Evolutionary conservation across 768 basidiomycete species (phyloP).

Genomic region (Rhodotorula toruloides): DNA sequence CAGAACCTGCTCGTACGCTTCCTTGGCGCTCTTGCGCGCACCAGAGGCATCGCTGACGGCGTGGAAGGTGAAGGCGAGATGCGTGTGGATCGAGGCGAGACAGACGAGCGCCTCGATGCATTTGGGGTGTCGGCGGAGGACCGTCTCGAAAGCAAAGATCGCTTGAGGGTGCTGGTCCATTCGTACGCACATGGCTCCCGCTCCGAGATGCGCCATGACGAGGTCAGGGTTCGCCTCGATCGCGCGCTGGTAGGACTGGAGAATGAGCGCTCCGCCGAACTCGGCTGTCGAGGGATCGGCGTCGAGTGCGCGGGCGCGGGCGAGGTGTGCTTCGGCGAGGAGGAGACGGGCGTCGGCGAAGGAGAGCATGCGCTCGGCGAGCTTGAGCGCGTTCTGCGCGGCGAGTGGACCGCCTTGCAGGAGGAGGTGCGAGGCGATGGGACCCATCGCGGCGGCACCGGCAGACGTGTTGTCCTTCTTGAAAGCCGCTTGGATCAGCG

Average conservation of each 20-base stretch:
- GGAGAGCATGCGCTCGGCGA: constrained; percentile 89
- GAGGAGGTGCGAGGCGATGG: constrained; percentile 71
- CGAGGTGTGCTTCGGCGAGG: constrained; percentile 77
- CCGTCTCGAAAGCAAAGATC: constrained; percentile 73
- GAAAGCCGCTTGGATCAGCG: constrained; percentile 63
- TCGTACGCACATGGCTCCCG: constrained; percentile 79
- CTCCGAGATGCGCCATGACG: constrained; percentile 67
- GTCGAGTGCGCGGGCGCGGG: constrained; percentile 75
- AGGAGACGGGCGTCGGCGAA: constrained; percentile 82
- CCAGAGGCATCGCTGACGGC: constrained; percentile 64
- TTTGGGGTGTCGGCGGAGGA: constrained; percentile 55
- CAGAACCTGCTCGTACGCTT: constrained; percentile 69
- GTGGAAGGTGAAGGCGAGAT: constrained; percentile 61
- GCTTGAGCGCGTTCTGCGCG: constrained; percentile 68
- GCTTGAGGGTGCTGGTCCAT: constrained; percentile 78
- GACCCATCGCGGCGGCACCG: constrained; percentile 66
- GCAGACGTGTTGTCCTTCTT: constrained; percentile 67
- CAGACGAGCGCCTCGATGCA: constrained; percentile 80
- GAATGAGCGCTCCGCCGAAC: neutral
- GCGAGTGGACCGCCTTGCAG: constrained; percentile 58
- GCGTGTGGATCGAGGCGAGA: constrained; percentile 83
- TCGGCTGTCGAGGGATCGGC: constrained; percentile 56
- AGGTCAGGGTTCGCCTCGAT: constrained; percentile 55
- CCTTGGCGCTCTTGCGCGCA: constrained; percentile 68
- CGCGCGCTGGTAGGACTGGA: constrained; percentile 53